Evolutionary conservation across 2,329 filamentous ascomycete genomes (phyloP).

Genomic region (Fusarium metavorans): DNA sequence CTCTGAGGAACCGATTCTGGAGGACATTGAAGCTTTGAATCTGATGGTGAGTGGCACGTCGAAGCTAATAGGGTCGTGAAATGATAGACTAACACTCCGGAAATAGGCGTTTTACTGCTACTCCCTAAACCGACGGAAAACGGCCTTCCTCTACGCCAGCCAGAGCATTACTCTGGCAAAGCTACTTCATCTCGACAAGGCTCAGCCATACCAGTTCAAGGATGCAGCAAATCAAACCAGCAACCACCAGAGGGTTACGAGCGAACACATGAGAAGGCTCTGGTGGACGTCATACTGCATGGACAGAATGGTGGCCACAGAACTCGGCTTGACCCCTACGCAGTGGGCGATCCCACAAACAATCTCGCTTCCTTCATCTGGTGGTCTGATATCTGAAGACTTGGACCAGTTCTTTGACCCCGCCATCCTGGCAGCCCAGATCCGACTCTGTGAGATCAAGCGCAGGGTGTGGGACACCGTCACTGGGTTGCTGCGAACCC

Average conservation of each 20-base stretch:
- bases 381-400: not conserved
- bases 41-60: constrained; percentile 3
- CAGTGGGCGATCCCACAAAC: not conserved
- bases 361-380: constrained; percentile 1
- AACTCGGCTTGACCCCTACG: constrained; percentile 8
- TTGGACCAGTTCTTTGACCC: constrained; percentile 14
- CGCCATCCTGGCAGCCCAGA: not conserved
- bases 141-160: constrained; percentile 16
- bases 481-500: not conserved
- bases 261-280: constrained; percentile 11
- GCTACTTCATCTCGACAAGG: constrained; percentile 7
- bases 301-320: constrained; percentile 16
- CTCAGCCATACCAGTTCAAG: not conserved
- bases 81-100: not conserved
- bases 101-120: constrained; percentile 23
- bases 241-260: not conserved
- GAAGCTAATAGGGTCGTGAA: not conserved
- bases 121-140: constrained; percentile 18
- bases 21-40: constrained; percentile 19
- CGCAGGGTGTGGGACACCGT: constrained; percentile 2
- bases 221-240: not conserved
- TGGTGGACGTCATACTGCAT: constrained; percentile 24
- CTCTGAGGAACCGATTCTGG: constrained; percentile 10
- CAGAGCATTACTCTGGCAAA: constrained; percentile 15
- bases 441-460: constrained; percentile 16